Conservation (phyloP, 192 early-diverging fungal species). For the Backusella mclennaniae region DNA sequence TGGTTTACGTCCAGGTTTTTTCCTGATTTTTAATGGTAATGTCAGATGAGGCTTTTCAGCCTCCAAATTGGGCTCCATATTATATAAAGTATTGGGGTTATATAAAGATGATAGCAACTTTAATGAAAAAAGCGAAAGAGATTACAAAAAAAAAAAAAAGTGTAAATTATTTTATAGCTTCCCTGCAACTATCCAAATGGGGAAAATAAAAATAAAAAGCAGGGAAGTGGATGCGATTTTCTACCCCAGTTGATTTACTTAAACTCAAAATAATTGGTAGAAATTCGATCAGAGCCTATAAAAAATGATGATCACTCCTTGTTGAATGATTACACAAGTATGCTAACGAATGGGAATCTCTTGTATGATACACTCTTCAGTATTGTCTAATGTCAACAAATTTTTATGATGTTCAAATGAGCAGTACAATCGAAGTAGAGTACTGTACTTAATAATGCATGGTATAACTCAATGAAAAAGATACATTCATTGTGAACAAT, state of each 20-base stretch:
- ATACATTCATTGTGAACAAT: too few relatives aligned
- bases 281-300: not conserved
- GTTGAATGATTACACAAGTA: not conserved
- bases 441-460: too few relatives aligned
- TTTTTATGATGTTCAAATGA: too few relatives aligned
- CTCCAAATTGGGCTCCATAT: not conserved
- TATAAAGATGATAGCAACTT: not conserved
- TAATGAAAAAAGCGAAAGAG: not conserved
- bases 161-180: not conserved
- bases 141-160: not conserved
- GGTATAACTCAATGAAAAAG: too few relatives aligned
- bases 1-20: slow-evolving; percentile 59
- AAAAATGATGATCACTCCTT: not conserved
- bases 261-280: not conserved
- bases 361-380: too few relatives aligned
- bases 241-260: not conserved
- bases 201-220: not conserved
- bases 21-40: slow-evolving; percentile 21
- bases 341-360: not conserved
- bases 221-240: not conserved
- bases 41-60: not conserved
- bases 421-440: too few relatives aligned
- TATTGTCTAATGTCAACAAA: too few relatives aligned
- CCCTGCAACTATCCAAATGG: not conserved
- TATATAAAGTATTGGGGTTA: not conserved